Evolutionary conservation across 176 grass and related monocot species (phyloP), one percentile per base, ranked within the genome.

Genomic region (Thinopyrum elongatum): DNA sequence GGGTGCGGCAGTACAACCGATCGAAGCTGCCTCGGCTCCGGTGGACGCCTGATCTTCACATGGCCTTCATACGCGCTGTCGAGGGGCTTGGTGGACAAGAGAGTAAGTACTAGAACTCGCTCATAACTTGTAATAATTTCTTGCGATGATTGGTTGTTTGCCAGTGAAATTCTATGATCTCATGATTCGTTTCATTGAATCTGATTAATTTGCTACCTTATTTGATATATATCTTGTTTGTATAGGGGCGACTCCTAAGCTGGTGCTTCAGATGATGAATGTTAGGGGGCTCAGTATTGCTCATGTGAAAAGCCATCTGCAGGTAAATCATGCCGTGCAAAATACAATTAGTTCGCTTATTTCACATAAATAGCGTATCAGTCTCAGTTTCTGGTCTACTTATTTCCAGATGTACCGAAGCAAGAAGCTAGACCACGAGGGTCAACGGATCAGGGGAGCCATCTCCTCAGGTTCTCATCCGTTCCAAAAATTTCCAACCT

Each of bases 211-310:
- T 67, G 1, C 15, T 15, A 65, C 29, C 60, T 57, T 31, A 66
- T 67, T 51, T 36, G 30, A 31, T 31, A 31, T 31, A 31, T 31
- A 31, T 44, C 12, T 64, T 84, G 26, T 25, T 78, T 15, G 12
- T 73, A 71, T 74, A 98, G 95, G 95, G 79, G 95, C 95, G 29
- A 98, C 95, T 17, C 95, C 95, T 89, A 98, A 98, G 81, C 68
- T 98, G 44, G 93, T 98, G 70, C 95, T 95, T 92, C 93, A 98
- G 91, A 95, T 98, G 93, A 98, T 98, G 95, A 98, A 98, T 82
- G 95, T 95, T 77, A 92, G 93, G 81, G 95, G 95, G 12, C 90
- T 98, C 57, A 98, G 88, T 78, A 98, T 98, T 85, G 95, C 93
- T 84, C 95, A 98, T 95, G 95, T 98, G 25, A 98, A 98, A 91